Conservation (phyloP, 228 moss, liverwort and hornwort genomes). For the Sphagnum fallax region DNA sequence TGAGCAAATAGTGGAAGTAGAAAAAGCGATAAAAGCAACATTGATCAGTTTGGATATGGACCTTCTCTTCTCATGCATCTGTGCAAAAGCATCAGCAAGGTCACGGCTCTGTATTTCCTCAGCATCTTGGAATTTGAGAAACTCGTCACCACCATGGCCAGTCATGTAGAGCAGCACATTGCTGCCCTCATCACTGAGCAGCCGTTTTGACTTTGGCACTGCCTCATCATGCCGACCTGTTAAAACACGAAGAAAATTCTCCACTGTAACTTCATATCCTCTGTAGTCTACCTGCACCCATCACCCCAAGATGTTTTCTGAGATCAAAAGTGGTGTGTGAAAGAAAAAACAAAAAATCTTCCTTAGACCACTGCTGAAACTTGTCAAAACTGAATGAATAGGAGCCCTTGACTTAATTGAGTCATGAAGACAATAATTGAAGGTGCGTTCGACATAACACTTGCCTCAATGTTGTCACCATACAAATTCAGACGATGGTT, state of each 20-base stretch:
- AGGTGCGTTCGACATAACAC: neutral
- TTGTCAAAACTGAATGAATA: too few relatives aligned
- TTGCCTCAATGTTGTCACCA: constrained; percentile 93
- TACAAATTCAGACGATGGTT: constrained; percentile 92
- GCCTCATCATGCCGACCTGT: constrained; percentile 90
- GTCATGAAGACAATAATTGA: too few relatives aligned
- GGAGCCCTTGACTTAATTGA: too few relatives aligned
- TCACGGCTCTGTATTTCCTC: constrained; percentile 98
- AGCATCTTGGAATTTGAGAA: constrained; percentile 96
- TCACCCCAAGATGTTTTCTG: neutral
- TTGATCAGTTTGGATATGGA: constrained; percentile 1
- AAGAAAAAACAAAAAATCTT: too few relatives aligned
- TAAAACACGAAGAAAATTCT: constrained; percentile 81
- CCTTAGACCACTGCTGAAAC: too few relatives aligned
- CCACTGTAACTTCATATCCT: constrained; percentile 96
- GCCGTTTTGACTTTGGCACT: constrained; percentile 90
- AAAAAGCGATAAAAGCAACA: too few relatives aligned
- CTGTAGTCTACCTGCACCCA: constrained; percentile 87
- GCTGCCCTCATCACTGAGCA: constrained; percentile 90
- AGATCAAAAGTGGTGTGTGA: too few relatives aligned
- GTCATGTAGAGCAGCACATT: constrained; percentile 92
- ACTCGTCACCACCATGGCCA: constrained; percentile 95
- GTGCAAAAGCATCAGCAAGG: constrained; percentile 88
- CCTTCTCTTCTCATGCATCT: constrained; percentile 97
- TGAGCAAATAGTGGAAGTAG: too few relatives aligned